Conservation (phyloP, 2,329 filamentous ascomycete genomes). For the Verticillium albo-atrum region DNA sequence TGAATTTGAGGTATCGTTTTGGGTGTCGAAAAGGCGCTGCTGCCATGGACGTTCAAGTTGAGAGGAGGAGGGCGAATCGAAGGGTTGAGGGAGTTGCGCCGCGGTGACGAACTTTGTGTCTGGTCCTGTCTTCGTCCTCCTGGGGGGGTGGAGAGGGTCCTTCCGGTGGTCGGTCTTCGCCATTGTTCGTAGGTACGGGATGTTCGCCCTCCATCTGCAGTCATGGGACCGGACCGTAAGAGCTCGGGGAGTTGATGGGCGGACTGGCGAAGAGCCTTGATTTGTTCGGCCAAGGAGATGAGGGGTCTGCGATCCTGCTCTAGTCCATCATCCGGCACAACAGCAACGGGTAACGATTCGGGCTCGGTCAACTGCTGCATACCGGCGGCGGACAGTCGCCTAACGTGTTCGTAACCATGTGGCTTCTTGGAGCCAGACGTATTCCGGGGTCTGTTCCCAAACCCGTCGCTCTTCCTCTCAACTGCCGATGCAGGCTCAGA, state of each 20-base stretch:
- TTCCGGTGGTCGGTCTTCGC: constrained; percentile 27
- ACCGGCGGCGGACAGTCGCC: constrained; percentile 52
- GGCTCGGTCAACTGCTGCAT: constrained; percentile 55
- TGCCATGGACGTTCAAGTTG: neutral
- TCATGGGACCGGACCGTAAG: constrained; percentile 16
- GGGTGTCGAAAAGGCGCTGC: constrained; percentile 9
- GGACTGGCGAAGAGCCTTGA: constrained; percentile 20
- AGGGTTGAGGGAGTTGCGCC: constrained; percentile 48
- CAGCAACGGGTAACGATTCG: constrained; percentile 53
- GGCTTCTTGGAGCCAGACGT: constrained; percentile 15
- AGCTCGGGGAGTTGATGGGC: constrained; percentile 21
- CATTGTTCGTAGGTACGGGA: constrained; percentile 22
- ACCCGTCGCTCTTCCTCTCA: constrained; percentile 4
- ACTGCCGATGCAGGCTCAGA: constrained; percentile 7
- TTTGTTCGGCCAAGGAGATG: constrained; percentile 26
- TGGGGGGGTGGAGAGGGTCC: constrained; percentile 51
- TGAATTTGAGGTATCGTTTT: constrained; percentile 7
- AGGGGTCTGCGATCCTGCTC: constrained; percentile 29
- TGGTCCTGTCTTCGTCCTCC: constrained; percentile 34
- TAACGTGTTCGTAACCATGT: constrained; percentile 37
- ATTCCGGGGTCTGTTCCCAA: neutral
- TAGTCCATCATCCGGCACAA: constrained; percentile 19
- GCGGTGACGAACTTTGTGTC: constrained; percentile 25
- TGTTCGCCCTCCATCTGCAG: constrained; percentile 16
- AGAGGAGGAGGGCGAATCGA: constrained; percentile 29